Evolutionary conservation across 1,284 basidiomycete genomes (phyloP).

Genomic region (Hymenochaete sp.): DNA sequence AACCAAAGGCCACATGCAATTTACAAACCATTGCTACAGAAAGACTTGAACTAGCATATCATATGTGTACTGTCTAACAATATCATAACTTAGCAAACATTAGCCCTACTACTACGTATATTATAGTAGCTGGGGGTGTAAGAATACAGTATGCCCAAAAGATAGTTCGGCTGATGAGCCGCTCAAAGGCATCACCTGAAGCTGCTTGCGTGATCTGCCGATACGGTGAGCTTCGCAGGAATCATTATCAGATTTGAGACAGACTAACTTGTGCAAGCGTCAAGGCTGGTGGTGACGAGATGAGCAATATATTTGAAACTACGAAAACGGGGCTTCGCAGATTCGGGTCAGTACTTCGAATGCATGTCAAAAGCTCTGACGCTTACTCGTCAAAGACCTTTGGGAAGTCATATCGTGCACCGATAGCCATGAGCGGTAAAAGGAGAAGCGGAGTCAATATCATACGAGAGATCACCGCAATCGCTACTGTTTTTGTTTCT

Average conservation of each 20-base stretch:
- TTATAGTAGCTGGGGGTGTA: constrained; percentile 72
- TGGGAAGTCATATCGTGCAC: constrained; percentile 55
- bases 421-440: constrained; percentile 61
- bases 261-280: constrained; percentile 64
- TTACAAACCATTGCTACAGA: too few relatives aligned
- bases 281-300: constrained; percentile 75
- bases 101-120: constrained; percentile 68
- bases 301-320: constrained; percentile 65
- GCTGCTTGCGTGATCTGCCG: constrained; percentile 78
- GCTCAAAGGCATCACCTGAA: constrained; percentile 83
- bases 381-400: constrained; percentile 68
- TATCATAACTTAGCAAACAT: constrained; percentile 41
- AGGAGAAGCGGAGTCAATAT: constrained; percentile 74
- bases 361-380: constrained; percentile 13
- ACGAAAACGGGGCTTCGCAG: constrained; percentile 69
- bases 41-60: too few relatives aligned
- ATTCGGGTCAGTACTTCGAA: constrained; percentile 15
- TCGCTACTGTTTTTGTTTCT: constrained; percentile 74
- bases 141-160: constrained; percentile 79
- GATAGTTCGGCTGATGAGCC: constrained; percentile 75
- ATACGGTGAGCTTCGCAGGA: constrained; percentile 8
- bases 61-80: neutral
- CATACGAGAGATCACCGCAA: constrained; percentile 79
- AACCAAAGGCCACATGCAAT: too few relatives aligned
- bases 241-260: constrained; percentile 7